phyloP scores from a whole-genome alignment of 148 eudicot genomes.

The Oxyria digyna region DNA sequence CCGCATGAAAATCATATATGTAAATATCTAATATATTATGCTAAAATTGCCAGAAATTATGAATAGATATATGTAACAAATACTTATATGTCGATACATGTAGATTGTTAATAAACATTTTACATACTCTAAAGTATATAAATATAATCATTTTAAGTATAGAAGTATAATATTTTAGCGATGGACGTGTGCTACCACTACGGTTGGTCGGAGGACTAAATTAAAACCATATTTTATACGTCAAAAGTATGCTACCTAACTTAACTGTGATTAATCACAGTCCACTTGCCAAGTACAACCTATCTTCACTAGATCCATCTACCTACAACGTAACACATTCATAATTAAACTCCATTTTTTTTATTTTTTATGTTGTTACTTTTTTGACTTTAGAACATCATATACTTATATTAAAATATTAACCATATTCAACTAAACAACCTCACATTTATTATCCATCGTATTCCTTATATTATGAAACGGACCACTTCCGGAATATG shows the following conservation, averaged over 20 bases:
- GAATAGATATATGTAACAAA: no score
- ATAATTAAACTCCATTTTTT: background rate
- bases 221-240: background rate
- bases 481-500: background rate
- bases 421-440: background rate
- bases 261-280: background rate
- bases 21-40: no score
- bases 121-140: no score
- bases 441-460: background rate
- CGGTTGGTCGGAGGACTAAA: conserved; percentile 3
- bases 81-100: no score
- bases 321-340: background rate
- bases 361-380: conserved; percentile 1
- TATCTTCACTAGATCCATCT: conserved; percentile 6
- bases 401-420: background rate
- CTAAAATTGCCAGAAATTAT: no score
- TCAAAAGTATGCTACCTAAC: background rate
- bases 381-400: background rate
- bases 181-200: conserved; percentile 8
- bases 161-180: background rate
- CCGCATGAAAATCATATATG: no score
- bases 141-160: no score
- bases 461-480: background rate
- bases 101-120: no score
- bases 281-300: conserved; percentile 10